Evolutionary conservation across 2,329 filamentous ascomycete species (phyloP), one percentile per base, ranked within the genome.

Genomic region (Furcasterigmium sp.): DNA sequence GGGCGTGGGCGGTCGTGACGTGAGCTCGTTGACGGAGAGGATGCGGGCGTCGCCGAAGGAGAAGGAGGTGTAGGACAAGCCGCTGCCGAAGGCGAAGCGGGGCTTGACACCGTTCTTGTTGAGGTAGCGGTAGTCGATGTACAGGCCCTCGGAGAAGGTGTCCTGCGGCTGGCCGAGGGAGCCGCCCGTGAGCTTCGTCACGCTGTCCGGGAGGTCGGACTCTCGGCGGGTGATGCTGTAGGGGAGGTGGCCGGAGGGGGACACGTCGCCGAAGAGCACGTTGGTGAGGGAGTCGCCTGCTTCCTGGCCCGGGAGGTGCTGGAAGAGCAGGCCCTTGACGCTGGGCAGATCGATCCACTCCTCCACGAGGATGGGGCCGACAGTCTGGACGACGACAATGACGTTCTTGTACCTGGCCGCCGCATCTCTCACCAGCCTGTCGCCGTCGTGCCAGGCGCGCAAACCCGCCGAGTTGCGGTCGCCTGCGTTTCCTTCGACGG

Each of bases 51-150:
- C 68, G 1, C 71, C 47, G 44, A 88, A 75, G 11, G 76, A 66
- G 60, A 91, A 94, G 1, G 66, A 75, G 0, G 88, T 90, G 67
- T 93, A 95, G 41, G 83, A 87, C 2, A 96, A 74, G 0, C 91
- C 91, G 47, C 82, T 91, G 0, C 91, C 91, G 54, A 96, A 96
- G 37, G 88, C 85, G 58, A 84, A 96, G 1, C 86, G 84, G 1
- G 91, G 91, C 5, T 72, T 71, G 46, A 93, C 83, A 44, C 74
- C 70, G 43, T 84, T 64, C 58, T 85, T 87, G 69, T 95, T 90
- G 53, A 96, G 91, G 62, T 91, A 79, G 11, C 90, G 83, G 65
- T 96, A 95, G 68, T 96, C 91, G 52, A 94, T 82, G 57, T 91
- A 91, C 0, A 95, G 66, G 0, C 88, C 88, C 57, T 95, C 88